Percentiles rank a stretch among this genome's conserved stretches.
Evolutionary conservation across 2,329 filamentous ascomycete species (phyloP).

Genomic region (Aspergillus pseudonomiae): DNA sequence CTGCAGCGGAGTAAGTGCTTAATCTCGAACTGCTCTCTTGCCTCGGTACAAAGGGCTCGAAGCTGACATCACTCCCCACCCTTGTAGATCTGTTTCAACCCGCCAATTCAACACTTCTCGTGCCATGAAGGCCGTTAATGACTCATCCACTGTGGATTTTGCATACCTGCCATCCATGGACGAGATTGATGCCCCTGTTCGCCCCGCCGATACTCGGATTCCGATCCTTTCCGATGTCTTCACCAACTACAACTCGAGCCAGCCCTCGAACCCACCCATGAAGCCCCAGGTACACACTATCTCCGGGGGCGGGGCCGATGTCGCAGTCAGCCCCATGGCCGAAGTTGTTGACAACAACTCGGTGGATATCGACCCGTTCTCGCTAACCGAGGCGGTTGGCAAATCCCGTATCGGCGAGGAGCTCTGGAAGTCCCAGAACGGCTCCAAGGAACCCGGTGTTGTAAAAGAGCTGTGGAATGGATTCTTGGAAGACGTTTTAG

Average conservation of each 20-base stretch:
- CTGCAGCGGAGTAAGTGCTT: slow-evolving; percentile 42
- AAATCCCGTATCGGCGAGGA: slow-evolving; percentile 42
- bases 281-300: slow-evolving; percentile 61
- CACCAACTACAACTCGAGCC: slow-evolving; percentile 31
- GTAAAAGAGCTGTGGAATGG: slow-evolving; percentile 40
- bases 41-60: slow-evolving; percentile 10
- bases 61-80: slow-evolving; percentile 34
- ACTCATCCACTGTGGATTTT: slow-evolving; percentile 66
- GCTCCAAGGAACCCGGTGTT: slow-evolving; percentile 31
- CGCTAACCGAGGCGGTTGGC: slow-evolving; percentile 55
- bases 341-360: slow-evolving; percentile 62
- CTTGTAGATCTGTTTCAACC: slow-evolving; percentile 55
- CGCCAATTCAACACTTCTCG: slow-evolving; percentile 67
- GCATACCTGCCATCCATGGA: slow-evolving; percentile 60
- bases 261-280: slow-evolving; percentile 44
- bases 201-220: slow-evolving; percentile 47
- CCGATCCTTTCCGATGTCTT: slow-evolving; percentile 53
- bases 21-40: neutral
- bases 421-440: slow-evolving; percentile 39
- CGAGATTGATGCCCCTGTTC: slow-evolving; percentile 41
- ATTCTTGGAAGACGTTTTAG: slow-evolving; percentile 42
- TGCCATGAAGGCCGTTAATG: slow-evolving; percentile 57
- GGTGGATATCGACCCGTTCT: slow-evolving; percentile 59
- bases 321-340: slow-evolving; percentile 57
- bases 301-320: slow-evolving; percentile 44